Evolutionary conservation across 2,329 filamentous ascomycete genomes (phyloP).

Genomic region (Stemphylium vesicarium): DNA sequence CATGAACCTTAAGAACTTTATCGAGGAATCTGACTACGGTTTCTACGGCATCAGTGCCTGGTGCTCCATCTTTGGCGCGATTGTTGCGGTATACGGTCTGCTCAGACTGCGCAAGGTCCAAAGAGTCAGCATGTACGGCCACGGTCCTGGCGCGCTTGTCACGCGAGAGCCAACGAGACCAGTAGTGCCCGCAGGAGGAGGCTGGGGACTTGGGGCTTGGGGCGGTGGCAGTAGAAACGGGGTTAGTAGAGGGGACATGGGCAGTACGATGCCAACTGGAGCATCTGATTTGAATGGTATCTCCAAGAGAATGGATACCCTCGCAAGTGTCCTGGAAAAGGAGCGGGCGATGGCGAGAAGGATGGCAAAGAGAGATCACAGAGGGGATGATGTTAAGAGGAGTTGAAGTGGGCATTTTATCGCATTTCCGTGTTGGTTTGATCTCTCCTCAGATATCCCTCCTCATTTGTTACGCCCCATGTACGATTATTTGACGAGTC

Average conservation of each 20-base stretch:
- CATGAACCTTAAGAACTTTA: conserved; percentile 99
- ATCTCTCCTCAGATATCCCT: conserved; percentile 34
- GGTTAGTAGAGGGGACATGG: conserved; percentile 23
- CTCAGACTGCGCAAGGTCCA: conserved; percentile 84
- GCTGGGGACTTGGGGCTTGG: conserved; percentile 40
- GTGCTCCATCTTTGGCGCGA: conserved; percentile 73
- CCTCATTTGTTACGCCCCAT: conserved; percentile 13
- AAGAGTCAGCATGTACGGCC: conserved; percentile 83
- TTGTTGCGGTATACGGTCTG: conserved; percentile 85
- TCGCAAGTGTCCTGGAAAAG: conserved; percentile 36
- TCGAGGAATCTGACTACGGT: conserved; percentile 89
- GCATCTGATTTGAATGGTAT: conserved; percentile 21
- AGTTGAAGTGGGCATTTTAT: conserved; percentile 7
- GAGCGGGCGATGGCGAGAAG: conserved; percentile 35
- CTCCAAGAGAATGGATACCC: conserved; percentile 28
- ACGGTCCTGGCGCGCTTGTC: conserved; percentile 29
- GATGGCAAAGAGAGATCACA: conserved; percentile 37
- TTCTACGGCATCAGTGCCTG: conserved; percentile 76
- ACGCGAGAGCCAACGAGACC: conserved; percentile 17
- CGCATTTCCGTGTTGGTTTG: conserved; percentile 2
- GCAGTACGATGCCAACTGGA: conserved; percentile 18
- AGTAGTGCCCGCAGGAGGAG: conserved; percentile 8
- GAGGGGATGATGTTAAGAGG: conserved; percentile 27
- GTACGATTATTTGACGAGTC: conserved; percentile 3
- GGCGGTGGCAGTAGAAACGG: conserved; percentile 36